Evolutionary conservation across 192 early-diverging fungal genomes (phyloP).

Genomic region (Endogone sp.): DNA sequence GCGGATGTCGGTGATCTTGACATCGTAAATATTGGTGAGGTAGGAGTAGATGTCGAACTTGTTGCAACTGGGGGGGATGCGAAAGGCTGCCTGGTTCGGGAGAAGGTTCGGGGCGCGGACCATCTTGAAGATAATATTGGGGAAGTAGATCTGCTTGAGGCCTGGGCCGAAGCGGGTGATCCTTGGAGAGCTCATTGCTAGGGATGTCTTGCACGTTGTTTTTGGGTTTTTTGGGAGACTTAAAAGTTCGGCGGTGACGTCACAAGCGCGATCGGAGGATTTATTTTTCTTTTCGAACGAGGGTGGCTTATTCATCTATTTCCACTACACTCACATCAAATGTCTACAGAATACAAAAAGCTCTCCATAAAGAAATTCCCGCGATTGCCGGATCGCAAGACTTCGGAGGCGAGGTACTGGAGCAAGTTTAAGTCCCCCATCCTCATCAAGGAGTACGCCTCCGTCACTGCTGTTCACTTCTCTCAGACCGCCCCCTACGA

Average conservation of each 20-base stretch:
- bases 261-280: neutral
- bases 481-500: constrained; percentile 76
- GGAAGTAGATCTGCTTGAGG: constrained; percentile 74
- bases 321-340: neutral
- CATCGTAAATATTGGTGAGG: constrained; percentile 78
- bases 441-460: constrained; percentile 83
- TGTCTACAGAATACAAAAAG: constrained; percentile 54
- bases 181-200: too few relatives aligned
- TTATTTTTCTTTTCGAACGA: neutral
- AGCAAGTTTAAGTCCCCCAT: constrained; percentile 83
- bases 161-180: constrained; percentile 28
- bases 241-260: too few relatives aligned
- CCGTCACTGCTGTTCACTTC: constrained; percentile 81
- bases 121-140: constrained; percentile 80
- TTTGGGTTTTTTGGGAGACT: too few relatives aligned
- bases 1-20: constrained; percentile 80
- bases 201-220: too few relatives aligned
- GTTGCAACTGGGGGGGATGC: constrained; percentile 83
- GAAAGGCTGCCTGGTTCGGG: constrained; percentile 88
- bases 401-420: constrained; percentile 71
- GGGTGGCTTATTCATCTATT: neutral
- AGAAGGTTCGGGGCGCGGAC: constrained; percentile 70
- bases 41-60: constrained; percentile 92
- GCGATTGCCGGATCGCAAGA: constrained; percentile 46
- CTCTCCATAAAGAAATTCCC: constrained; percentile 51